These are phyloP conservation scores for Elsinoe perseae DNA, from an alignment of 2,329 filamentous ascomycete genomes.

Conservation along the genomic window DNA sequence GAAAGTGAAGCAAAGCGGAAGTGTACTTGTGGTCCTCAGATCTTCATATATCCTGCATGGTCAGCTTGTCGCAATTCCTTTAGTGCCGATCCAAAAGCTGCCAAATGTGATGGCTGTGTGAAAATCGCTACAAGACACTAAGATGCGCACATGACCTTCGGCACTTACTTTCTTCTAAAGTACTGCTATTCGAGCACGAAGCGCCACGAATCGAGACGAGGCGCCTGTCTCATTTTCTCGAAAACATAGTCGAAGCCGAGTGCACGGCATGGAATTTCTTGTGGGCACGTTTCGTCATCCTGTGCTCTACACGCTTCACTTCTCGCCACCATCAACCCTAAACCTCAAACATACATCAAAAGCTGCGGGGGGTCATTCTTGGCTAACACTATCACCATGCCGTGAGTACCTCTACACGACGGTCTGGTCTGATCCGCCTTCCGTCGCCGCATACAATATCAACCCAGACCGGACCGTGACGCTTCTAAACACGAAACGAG, in stretches of 20 bases:
- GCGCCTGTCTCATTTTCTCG: no score
- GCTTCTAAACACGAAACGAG: conserved; percentile 28
- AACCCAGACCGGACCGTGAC: conserved; percentile 22
- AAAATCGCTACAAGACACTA: no score
- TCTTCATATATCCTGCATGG: not conserved
- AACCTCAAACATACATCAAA: conserved; percentile 23
- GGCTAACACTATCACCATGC: conserved; percentile 28
- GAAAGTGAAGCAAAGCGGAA: not conserved
- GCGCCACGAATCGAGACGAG: no score
- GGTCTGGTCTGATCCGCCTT: conserved; percentile 31
- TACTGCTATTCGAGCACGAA: no score
- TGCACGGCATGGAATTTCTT: conserved; percentile 28
- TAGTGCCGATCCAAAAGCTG: no score
- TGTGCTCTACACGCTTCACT: conserved; percentile 27
- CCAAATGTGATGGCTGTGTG: no score
- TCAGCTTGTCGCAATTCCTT: no score
- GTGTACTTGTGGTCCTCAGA: not conserved
- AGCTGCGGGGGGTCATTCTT: conserved; percentile 30
- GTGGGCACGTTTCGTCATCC: conserved; percentile 30
- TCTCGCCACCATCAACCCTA: conserved; percentile 22
- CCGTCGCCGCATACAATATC: conserved; percentile 28
- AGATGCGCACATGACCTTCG: no score
- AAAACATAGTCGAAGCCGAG: no score
- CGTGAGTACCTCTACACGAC: conserved; percentile 29
- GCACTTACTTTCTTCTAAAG: no score